Evolutionary conservation across 352 stramenopile species (phyloP).

Genomic region (Phytophthora agathidicida): DNA sequence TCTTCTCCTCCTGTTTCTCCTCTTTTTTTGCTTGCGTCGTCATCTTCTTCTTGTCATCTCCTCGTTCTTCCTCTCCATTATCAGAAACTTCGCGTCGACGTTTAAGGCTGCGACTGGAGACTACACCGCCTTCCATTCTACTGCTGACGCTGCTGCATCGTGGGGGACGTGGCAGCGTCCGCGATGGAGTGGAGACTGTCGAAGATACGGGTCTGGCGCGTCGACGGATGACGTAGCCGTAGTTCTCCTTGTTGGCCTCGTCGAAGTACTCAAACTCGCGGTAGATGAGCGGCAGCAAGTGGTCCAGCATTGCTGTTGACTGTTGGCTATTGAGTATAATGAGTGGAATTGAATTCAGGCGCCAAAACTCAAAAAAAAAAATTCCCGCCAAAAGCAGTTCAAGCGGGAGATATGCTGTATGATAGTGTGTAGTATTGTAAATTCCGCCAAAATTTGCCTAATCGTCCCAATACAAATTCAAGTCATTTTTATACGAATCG

Average conservation of each 20-base stretch:
- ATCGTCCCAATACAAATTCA: too few species aligned
- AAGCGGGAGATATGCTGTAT: conserved; percentile 13
- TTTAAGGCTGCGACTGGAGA: conserved; percentile 13
- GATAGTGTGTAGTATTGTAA: too few species aligned
- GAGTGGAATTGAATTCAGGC: conserved; percentile 23
- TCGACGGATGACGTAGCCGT: conserved; percentile 58
- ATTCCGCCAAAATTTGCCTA: too few species aligned
- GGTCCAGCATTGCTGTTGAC: conserved; percentile 39
- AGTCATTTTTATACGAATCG: too few species aligned
- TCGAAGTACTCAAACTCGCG: conserved; percentile 47
- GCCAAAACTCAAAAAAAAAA: conserved; percentile 28
- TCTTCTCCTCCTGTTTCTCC: background rate
- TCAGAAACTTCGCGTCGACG: conserved; percentile 15
- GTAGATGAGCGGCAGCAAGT: conserved; percentile 48
- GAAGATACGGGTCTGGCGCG: conserved; percentile 10
- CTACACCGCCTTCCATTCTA: conserved; percentile 11
- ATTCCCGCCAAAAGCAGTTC: conserved; percentile 37
- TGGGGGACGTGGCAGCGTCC: conserved; percentile 26
- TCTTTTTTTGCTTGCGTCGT: conserved; percentile 7
- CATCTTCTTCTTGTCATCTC: conserved; percentile 23
- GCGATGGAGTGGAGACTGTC: background rate
- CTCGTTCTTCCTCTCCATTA: conserved; percentile 6
- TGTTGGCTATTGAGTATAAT: conserved; percentile 7
- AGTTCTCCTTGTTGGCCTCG: conserved; percentile 74
- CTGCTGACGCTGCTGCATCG: conserved; percentile 17